Conservation (phyloP, 306 rosid species). For the Gastrolobium villosum region DNA sequence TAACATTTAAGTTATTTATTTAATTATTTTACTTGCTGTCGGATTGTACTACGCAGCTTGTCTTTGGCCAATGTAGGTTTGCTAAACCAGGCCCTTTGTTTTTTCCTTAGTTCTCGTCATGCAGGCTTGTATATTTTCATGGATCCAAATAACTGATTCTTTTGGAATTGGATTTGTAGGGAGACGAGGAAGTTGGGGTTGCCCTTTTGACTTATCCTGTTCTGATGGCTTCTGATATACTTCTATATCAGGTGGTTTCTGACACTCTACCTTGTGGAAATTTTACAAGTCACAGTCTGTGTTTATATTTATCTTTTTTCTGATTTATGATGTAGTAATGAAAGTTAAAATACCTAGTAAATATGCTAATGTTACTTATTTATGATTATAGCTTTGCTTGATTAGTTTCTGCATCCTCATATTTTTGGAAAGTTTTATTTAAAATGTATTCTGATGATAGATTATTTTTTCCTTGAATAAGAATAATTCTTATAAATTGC, state of each 20-base stretch:
- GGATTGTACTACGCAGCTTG: slow-evolving; percentile 27
- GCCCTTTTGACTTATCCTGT: slow-evolving; percentile 98
- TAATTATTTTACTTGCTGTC: background rate
- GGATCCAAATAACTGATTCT: slow-evolving; percentile 44
- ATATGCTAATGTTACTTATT: slow-evolving; percentile 39
- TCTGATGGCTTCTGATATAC: slow-evolving; percentile 99
- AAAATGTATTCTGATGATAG: slow-evolving; percentile 42
- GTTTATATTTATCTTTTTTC: slow-evolving; percentile 7
- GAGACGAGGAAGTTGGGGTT: slow-evolving; percentile 96
- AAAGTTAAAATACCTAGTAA: slow-evolving; percentile 40
- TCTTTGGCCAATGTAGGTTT: slow-evolving; percentile 38
- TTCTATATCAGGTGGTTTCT: slow-evolving; percentile 84
- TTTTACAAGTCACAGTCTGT: slow-evolving; percentile 31
- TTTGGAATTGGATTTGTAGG: slow-evolving; percentile 67
- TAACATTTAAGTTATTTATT: slow-evolving; percentile 12
- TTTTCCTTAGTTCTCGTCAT: slow-evolving; percentile 20
- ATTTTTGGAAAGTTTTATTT: slow-evolving; percentile 28
- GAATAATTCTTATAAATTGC: slow-evolving; percentile 55
- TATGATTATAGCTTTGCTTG: slow-evolving; percentile 25
- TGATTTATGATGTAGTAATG: slow-evolving; percentile 26
- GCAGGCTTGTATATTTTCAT: slow-evolving; percentile 30
- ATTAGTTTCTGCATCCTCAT: slow-evolving; percentile 27
- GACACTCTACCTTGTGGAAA: slow-evolving; percentile 27
- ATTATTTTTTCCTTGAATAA: slow-evolving; percentile 43
- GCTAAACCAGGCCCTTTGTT: slow-evolving; percentile 9